phyloP scores from a whole-genome alignment of 495 filamentous ascomycete species.

The Umbilicaria muhlenbergii region DNA sequence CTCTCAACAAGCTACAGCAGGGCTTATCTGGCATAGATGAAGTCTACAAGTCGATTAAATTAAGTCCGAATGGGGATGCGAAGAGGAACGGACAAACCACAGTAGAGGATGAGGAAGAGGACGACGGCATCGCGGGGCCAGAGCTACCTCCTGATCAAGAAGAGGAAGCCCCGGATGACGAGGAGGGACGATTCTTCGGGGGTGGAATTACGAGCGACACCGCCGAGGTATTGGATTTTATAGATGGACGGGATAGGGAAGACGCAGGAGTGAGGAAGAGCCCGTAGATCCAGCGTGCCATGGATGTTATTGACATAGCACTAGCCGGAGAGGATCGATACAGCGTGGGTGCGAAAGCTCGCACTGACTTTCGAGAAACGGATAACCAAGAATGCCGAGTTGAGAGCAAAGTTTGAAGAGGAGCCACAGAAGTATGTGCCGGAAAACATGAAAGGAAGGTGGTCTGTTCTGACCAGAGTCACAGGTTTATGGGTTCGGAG shows the following conservation, averaged over 20 bases:
- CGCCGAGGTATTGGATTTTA: slow-evolving; percentile 75
- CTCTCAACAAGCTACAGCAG: slow-evolving; percentile 11
- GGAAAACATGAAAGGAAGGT: slow-evolving; percentile 6
- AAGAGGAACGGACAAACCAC: slow-evolving; percentile 46
- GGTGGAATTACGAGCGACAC: slow-evolving; percentile 73
- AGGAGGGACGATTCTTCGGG: slow-evolving; percentile 90
- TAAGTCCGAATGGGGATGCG: slow-evolving; percentile 41
- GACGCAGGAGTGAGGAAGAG: slow-evolving; percentile 26
- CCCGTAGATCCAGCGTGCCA: too few species aligned
- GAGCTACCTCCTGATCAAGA: slow-evolving; percentile 47
- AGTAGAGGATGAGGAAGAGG: slow-evolving; percentile 42
- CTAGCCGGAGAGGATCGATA: slow-evolving; percentile 64
- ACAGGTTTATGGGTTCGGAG: slow-evolving; percentile 65
- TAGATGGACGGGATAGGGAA: slow-evolving; percentile 52
- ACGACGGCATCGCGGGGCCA: slow-evolving; percentile 50
- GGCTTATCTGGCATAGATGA: slow-evolving; percentile 32
- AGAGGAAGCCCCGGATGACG: slow-evolving; percentile 54
- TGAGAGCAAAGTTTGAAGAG: slow-evolving; percentile 73
- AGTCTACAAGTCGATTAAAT: slow-evolving; percentile 78
- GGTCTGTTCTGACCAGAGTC: slow-evolving; percentile 6
- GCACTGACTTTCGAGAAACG: slow-evolving; percentile 80
- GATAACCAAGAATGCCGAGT: slow-evolving; percentile 83
- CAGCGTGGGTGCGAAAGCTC: slow-evolving; percentile 65
- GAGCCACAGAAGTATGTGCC: slow-evolving; percentile 66
- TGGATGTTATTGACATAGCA: not conserved